Evolutionary conservation across 2,329 filamentous ascomycete genomes (phyloP), one percentile per base, ranked within the genome.

Genomic region (Paraphoma chrysanthemicola): DNA sequence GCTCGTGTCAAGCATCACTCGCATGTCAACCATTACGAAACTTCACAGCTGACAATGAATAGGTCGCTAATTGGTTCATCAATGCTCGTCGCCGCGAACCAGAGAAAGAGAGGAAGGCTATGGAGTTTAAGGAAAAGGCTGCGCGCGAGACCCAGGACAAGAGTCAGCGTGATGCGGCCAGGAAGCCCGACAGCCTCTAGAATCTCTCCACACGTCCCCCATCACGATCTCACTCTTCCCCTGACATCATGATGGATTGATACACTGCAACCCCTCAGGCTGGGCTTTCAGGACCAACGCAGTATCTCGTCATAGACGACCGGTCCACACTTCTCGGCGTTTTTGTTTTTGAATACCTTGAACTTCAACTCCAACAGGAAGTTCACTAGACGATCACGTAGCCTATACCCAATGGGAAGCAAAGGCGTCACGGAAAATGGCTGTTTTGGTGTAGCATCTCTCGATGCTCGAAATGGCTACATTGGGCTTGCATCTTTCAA

Each of bases 41-140:
- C 10, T 47, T n/a, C 30, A 48, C 18, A 33, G 47, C 63, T 68
- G 42, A 70, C 54, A 52, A 36, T 16, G 29, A 1, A 29, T 31
- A 81, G 78, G 90, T 92, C 18, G 90, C 88, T 59, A 92, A 92
- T 77, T 92, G 90, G 90, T 92, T 91, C 76, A 92, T 92, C 77
- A 92, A 92, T 63, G 89, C 89, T 29, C 85, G 89, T 51, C 83
- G 90, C 54, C 86, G 90, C 38, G 62, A 68, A 51, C 71, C 74
- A 23, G 60, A 67, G 51, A 69, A 72, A 47, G 69, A 73, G 54
- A 62, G 66, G 43, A 65, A 67, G 18, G 69, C 72, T 41, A 67
- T 67, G 16, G 69, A 73, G 53, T 62, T 67, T 38, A 65, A 67
- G 23, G 69, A 73, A 41, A 68, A 67, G 17, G 68, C 71, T 33